Evolutionary conservation across 2,329 filamentous ascomycete species (phyloP).

Genomic region (Zymoseptoria pseudotritici): DNA sequence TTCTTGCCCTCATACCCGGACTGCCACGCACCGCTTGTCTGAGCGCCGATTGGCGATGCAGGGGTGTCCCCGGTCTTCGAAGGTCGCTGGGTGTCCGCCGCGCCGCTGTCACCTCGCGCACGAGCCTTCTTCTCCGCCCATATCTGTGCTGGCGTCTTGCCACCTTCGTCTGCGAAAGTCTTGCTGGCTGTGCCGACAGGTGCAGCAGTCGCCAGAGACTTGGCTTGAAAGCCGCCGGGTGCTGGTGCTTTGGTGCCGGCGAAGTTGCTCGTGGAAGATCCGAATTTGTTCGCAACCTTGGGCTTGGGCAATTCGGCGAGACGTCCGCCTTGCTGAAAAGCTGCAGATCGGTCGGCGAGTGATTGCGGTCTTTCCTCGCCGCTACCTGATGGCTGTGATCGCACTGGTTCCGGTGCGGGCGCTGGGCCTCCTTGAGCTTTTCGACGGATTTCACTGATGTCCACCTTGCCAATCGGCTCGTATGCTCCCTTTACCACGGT

Average conservation of each 20-base stretch:
- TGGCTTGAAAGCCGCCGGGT: slow-evolving; percentile 60
- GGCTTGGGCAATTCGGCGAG: slow-evolving; percentile 87
- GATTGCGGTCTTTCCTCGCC: slow-evolving; percentile 50
- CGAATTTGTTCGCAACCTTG: slow-evolving; percentile 87
- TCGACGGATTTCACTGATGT: slow-evolving; percentile 88
- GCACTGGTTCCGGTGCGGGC: slow-evolving; percentile 30
- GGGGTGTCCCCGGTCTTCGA: slow-evolving; percentile 19
- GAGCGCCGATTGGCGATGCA: slow-evolving; percentile 51
- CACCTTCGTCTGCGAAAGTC: slow-evolving; percentile 88
- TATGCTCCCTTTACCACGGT: slow-evolving; percentile 85
- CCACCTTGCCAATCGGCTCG: slow-evolving; percentile 90
- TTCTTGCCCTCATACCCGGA: slow-evolving; percentile 84
- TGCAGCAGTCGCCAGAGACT: slow-evolving; percentile 46
- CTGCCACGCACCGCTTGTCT: slow-evolving; percentile 82
- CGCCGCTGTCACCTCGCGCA: slow-evolving; percentile 54
- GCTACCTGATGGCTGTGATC: slow-evolving; percentile 40
- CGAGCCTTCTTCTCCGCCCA: slow-evolving; percentile 97
- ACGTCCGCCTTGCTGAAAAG: slow-evolving; percentile 68
- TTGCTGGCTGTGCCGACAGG: slow-evolving; percentile 76
- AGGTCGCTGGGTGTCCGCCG: slow-evolving; percentile 42
- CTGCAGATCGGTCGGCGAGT: slow-evolving; percentile 67
- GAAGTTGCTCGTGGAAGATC: slow-evolving; percentile 60
- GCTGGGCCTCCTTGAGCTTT: slow-evolving; percentile 57
- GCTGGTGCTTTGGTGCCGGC: slow-evolving; percentile 83
- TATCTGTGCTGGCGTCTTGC: slow-evolving; percentile 91